These are phyloP conservation scores for Penicillium sp. DNA, from an alignment of 2,329 filamentous ascomycete species.

Conservation along the genomic window DNA sequence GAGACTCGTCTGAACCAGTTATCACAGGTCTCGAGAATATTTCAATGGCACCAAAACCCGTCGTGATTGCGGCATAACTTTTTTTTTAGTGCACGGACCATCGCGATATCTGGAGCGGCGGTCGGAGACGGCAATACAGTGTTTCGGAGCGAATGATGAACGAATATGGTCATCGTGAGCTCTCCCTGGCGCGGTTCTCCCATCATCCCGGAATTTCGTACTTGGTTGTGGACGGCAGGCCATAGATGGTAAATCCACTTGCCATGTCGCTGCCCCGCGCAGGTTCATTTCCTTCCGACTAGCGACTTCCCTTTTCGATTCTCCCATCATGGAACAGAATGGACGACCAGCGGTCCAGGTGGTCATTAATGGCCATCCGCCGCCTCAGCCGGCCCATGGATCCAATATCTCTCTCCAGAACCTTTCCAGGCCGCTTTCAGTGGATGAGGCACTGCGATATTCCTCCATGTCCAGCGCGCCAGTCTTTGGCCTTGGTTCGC, in stretches of 20 bases:
- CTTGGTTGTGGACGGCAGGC: constrained; percentile 10
- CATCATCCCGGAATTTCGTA: not conserved
- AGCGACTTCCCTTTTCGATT: constrained; percentile 20
- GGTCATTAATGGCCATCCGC: constrained; percentile 36
- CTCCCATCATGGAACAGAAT: constrained; percentile 37
- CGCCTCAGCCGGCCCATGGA: constrained; percentile 22
- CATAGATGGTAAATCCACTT: constrained; percentile 15
- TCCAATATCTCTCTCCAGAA: constrained; percentile 26
- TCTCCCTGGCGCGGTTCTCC: not conserved
- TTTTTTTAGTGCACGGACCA: constrained; percentile 24
- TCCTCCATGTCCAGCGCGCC: constrained; percentile 48
- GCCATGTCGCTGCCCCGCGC: constrained; percentile 33
- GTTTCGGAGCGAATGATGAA: constrained; percentile 16
- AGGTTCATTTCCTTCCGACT: constrained; percentile 22
- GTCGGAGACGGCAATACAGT: constrained; percentile 16
- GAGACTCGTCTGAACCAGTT: not conserved
- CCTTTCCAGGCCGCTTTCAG: constrained; percentile 36
- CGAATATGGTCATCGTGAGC: constrained; percentile 12
- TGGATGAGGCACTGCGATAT: constrained; percentile 46
- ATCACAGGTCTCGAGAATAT: constrained; percentile 1
- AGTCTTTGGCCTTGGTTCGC: constrained; percentile 42
- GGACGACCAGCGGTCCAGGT: constrained; percentile 39
- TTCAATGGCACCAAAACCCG: constrained; percentile 1
- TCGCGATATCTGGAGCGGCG: constrained; percentile 15
- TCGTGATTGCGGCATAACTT: constrained; percentile 4